Evolutionary conservation across 805 yeast species (phyloP).

Genomic region (Wickerhamiella spandovensis): DNA sequence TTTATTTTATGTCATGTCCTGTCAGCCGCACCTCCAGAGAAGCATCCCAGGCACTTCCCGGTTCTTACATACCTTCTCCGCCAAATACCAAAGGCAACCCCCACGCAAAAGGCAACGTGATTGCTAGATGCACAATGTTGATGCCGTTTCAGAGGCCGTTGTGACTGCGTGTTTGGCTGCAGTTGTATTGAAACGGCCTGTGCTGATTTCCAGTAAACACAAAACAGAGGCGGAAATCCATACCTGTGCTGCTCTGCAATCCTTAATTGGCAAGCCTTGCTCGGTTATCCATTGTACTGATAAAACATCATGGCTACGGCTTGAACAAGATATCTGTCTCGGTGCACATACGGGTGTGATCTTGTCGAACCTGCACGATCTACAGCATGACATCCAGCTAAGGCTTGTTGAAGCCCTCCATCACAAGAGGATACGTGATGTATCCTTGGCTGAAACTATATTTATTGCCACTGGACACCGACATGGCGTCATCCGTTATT

Average conservation of each 20-base stretch:
- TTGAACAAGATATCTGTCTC: not conserved
- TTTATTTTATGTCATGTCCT: not conserved
- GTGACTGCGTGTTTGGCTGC: not conserved
- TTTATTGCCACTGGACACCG: not conserved
- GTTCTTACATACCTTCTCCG: too few species aligned
- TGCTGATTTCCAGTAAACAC: not conserved
- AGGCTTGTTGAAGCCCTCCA: not conserved
- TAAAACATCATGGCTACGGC: not conserved
- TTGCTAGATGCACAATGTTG: not conserved
- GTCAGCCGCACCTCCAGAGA: too few species aligned
- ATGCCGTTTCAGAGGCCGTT: not conserved
- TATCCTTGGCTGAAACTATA: not conserved
- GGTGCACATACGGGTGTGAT: not conserved
- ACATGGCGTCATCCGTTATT: not conserved
- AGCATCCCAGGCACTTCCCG: too few species aligned
- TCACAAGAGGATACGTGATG: not conserved
- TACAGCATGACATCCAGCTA: not conserved
- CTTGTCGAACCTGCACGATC: not conserved
- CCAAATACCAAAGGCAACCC: too few species aligned
- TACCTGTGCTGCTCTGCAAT: not conserved
- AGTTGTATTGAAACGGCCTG: not conserved
- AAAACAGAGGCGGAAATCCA: not conserved
- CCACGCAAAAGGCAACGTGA: too few species aligned
- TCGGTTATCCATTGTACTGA: not conserved
- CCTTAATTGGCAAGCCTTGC: not conserved